Conservation (phyloP, 306 rosid genomes). For the Vigna mungo region DNA sequence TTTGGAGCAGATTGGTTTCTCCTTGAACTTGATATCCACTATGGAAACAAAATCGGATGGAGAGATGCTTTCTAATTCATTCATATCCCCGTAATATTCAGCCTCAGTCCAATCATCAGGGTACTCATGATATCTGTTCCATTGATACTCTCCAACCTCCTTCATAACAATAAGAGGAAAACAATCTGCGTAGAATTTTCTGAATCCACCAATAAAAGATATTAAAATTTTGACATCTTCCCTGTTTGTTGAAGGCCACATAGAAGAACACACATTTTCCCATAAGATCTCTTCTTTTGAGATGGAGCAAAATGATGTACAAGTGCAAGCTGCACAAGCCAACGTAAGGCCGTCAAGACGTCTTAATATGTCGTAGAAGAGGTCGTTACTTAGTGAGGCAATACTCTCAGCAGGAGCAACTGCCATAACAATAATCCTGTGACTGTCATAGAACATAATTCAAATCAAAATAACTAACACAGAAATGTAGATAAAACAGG, state of each 20-base stretch:
- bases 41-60: slow-evolving; percentile 89
- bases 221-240: slow-evolving; percentile 81
- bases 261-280: slow-evolving; percentile 83
- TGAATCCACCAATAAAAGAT: slow-evolving; percentile 79
- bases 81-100: slow-evolving; percentile 77
- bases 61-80: slow-evolving; percentile 58
- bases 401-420: slow-evolving; percentile 63
- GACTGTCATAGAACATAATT: slow-evolving; percentile 49
- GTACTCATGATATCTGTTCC: slow-evolving; percentile 62
- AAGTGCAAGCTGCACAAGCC: slow-evolving; percentile 87
- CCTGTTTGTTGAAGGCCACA: slow-evolving; percentile 91
- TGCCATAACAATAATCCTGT: slow-evolving; percentile 48
- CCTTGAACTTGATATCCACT: slow-evolving; percentile 79
- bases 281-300: slow-evolving; percentile 88
- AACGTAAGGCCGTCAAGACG: slow-evolving; percentile 87
- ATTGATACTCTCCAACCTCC: slow-evolving; percentile 63
- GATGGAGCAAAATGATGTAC: slow-evolving; percentile 78
- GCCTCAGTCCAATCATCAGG: slow-evolving; percentile 92
- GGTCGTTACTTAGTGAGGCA: slow-evolving; percentile 72
- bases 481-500: slow-evolving; percentile 10
- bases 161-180: slow-evolving; percentile 85
- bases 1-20: slow-evolving; percentile 77
- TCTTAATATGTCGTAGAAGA: slow-evolving; percentile 79
- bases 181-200: slow-evolving; percentile 90
- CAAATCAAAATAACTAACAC: slow-evolving; percentile 16